Evolutionary conservation across 2,329 filamentous ascomycete genomes (phyloP), one percentile per base, ranked within the genome.

Genomic region (Hymenoscyphus fructigenus): DNA sequence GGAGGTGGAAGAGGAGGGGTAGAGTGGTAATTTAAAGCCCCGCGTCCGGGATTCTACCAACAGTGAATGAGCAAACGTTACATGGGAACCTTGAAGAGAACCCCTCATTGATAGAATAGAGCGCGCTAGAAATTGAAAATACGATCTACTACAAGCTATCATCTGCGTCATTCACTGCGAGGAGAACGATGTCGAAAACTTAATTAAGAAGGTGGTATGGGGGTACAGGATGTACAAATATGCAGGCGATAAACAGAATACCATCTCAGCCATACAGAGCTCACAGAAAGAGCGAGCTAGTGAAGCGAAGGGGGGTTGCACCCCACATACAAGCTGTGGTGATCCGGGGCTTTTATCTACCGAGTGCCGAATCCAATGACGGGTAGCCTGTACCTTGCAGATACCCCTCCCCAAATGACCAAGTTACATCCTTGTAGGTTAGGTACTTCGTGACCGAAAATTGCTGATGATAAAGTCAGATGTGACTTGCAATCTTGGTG

Each of bases 101-200:
- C 34, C n/a, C 58, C 57, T 47, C 44, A 62, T 32, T 66, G 65
- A 67, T 68, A 14, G 9, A 29, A 69, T 56, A 60, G 47, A 53
- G 53, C 34, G 26, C 58, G 38, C 28, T 55, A 29, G 53, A 60
- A 28, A 44, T 55, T 15, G 56, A 65, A 60, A 69, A 65, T 65
- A 50, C 59, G 66, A 66, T 65, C 61, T 62, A 20, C 68, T 59
- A 29, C 47, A 57, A 28, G 29, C 50, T 57, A 62, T 23, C 47
- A 53, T 53, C 47, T 53, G 47, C 47, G 47, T 53, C 47, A 53
- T 53, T 53, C 47, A 53, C 67, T 61, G 56, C 60, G 59, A 61
- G 41, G 23, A 29, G n/a, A 26, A 7, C 14, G 23, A 23, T 57
- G 28, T 36, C 9, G 71, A 9, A 65, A 66, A 17, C 65, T 65